phyloP scores from a whole-genome alignment of 805 yeast genomes.

The Saitoella complicata region DNA sequence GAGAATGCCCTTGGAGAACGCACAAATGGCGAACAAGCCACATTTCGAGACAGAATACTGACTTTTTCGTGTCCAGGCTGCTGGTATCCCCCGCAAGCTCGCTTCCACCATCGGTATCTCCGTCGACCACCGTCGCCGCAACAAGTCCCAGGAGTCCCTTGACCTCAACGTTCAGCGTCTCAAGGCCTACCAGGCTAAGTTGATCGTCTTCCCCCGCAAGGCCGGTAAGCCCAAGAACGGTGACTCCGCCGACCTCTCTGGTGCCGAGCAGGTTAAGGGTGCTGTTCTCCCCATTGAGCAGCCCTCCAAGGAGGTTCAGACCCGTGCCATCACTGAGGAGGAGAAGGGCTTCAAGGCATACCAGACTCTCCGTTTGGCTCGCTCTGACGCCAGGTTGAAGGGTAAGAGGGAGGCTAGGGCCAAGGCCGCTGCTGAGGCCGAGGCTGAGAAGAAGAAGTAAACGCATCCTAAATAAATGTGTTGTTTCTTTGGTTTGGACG shows the following conservation, averaged over 20 bases:
- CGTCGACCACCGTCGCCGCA: slow-evolving; percentile 99
- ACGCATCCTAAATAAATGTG: background rate
- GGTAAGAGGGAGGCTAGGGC: slow-evolving; percentile 95
- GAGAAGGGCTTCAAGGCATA: slow-evolving; percentile 63
- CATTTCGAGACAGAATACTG: no score
- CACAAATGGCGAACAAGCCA: no score
- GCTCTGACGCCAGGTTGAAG: slow-evolving; percentile 81
- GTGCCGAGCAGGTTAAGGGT: slow-evolving; percentile 30
- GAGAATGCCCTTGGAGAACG: background rate
- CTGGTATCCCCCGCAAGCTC: slow-evolving; percentile 80
- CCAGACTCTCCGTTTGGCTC: slow-evolving; percentile 90
- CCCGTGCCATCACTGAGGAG: slow-evolving; percentile 69
- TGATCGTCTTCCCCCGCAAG: slow-evolving; percentile 91
- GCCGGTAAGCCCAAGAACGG: slow-evolving; percentile 42
- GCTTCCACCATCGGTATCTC: slow-evolving; percentile 98
- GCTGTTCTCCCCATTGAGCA: slow-evolving; percentile 86
- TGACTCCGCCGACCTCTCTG: slow-evolving; percentile 51
- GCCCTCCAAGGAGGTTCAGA: slow-evolving; percentile 50
- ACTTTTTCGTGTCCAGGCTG: slow-evolving; percentile 33
- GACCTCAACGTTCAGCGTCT: slow-evolving; percentile 92
- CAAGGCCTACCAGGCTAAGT: slow-evolving; percentile 87
- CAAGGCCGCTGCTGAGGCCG: slow-evolving; percentile 86
- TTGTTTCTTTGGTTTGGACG: no score
- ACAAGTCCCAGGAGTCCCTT: slow-evolving; percentile 91
- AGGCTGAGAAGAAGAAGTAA: slow-evolving; percentile 74